Percentiles rank a stretch among this genome's conserved stretches.
phyloP scores from a whole-genome alignment of 208 protist species.

The Angomonas desouzai region DNA sequence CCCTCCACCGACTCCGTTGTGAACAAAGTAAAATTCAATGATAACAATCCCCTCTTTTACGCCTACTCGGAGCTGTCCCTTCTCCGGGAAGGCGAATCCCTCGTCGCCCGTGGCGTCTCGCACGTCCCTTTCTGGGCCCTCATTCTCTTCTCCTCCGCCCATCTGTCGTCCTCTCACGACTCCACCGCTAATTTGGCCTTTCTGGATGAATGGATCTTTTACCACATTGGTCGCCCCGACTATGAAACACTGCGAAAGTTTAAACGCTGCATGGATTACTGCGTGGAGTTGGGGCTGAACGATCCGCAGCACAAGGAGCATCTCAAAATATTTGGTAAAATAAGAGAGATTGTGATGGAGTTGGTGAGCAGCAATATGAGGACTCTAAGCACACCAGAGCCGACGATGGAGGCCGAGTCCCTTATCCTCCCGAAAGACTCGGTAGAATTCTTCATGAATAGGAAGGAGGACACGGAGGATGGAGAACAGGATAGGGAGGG shows the following conservation, averaged over 20 bases:
- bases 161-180: conserved; percentile 43
- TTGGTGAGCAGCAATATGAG: neutral
- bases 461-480: neutral
- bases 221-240: conserved; percentile 43
- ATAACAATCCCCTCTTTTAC: conserved; percentile 59
- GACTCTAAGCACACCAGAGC: neutral
- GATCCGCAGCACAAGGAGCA: neutral
- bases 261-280: conserved; percentile 49
- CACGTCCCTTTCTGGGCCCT: conserved; percentile 66
- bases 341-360: neutral
- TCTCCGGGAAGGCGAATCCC: conserved; percentile 19
- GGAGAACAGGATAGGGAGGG: neutral
- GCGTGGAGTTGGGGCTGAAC: conserved; percentile 19
- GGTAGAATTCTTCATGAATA: neutral
- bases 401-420: neutral
- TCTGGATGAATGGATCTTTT: conserved; percentile 76
- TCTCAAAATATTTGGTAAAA: neutral
- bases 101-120: conserved; percentile 43
- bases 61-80: conserved; percentile 61
- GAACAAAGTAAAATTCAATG: conserved; percentile 22
- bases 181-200: conserved; percentile 23
- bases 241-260: conserved; percentile 54
- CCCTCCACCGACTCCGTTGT: conserved; percentile 49
- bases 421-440: neutral
- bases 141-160: conserved; percentile 51